Evolutionary conservation across 257 asterid genomes (phyloP).

Genomic region (Solanum okadae): DNA sequence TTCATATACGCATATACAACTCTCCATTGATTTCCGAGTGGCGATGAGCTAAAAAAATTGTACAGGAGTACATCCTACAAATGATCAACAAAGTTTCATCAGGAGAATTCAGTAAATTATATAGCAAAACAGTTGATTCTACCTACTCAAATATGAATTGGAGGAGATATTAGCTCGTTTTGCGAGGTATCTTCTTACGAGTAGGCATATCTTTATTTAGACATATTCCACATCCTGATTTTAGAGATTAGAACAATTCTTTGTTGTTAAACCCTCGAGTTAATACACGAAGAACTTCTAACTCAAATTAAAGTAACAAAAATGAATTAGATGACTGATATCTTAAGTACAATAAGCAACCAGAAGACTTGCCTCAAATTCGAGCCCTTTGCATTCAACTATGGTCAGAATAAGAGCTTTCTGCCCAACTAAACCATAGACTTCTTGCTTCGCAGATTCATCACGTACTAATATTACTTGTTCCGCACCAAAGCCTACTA

Average conservation of each 20-base stretch:
- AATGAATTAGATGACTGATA: not conserved
- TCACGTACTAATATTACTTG: slow-evolving; percentile 61
- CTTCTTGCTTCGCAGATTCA: slow-evolving; percentile 30
- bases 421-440: slow-evolving; percentile 25
- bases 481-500: slow-evolving; percentile 62
- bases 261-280: no score
- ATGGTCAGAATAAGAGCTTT: slow-evolving; percentile 54
- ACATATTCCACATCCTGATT: no score
- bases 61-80: slow-evolving; percentile 60
- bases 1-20: slow-evolving; percentile 46
- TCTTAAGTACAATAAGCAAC: not conserved
- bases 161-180: not conserved
- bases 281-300: not conserved
- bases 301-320: not conserved
- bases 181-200: not conserved
- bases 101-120: not conserved
- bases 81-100: not conserved
- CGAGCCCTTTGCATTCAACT: slow-evolving; percentile 67
- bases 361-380: slow-evolving; percentile 41
- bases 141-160: not conserved
- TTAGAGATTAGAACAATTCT: no score
- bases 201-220: not conserved
- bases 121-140: not conserved
- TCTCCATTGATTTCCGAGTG: slow-evolving; percentile 55
- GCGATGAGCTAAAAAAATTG: slow-evolving; percentile 58